Evolutionary conservation across 768 basidiomycete species (phyloP).

Genomic region (Mrakia frigida): DNA sequence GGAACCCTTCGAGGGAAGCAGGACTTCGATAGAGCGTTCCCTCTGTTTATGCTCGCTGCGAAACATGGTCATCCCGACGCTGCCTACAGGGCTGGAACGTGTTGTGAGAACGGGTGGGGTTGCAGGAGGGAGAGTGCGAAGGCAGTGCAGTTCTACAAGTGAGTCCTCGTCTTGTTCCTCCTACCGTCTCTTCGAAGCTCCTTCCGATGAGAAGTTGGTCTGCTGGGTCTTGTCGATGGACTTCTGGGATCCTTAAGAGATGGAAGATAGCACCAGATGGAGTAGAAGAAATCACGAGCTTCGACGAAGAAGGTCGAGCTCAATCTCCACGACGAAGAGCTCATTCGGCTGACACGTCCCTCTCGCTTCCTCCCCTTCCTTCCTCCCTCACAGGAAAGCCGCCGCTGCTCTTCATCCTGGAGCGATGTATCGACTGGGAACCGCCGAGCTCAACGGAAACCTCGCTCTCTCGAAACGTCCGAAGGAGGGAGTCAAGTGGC

Average conservation of each 20-base stretch:
- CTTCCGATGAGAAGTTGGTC: no score
- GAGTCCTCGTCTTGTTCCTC: slow-evolving; percentile 29
- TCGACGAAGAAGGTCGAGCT: not conserved
- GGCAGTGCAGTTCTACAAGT: slow-evolving; percentile 79
- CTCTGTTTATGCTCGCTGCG: slow-evolving; percentile 88
- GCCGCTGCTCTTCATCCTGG: slow-evolving; percentile 86
- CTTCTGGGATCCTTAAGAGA: no score
- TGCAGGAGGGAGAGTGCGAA: slow-evolving; percentile 87
- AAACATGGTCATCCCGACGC: slow-evolving; percentile 97
- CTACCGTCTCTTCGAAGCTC: not conserved
- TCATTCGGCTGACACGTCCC: not conserved
- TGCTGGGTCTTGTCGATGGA: no score
- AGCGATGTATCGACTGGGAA: slow-evolving; percentile 93
- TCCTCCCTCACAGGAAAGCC: slow-evolving; percentile 58
- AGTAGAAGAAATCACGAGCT: not conserved
- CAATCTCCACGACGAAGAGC: not conserved
- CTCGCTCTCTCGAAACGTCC: slow-evolving; percentile 77
- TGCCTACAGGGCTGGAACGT: slow-evolving; percentile 90
- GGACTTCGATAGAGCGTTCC: slow-evolving; percentile 96
- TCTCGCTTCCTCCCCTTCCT: not conserved
- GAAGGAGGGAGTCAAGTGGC: slow-evolving; percentile 97
- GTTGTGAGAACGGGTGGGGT: slow-evolving; percentile 99
- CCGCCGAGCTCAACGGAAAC: slow-evolving; percentile 93
- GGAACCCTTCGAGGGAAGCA: slow-evolving; percentile 83
- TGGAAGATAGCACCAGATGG: no score